Conservation (phyloP, 495 filamentous ascomycete genomes). For the Penicillium parvum region DNA sequence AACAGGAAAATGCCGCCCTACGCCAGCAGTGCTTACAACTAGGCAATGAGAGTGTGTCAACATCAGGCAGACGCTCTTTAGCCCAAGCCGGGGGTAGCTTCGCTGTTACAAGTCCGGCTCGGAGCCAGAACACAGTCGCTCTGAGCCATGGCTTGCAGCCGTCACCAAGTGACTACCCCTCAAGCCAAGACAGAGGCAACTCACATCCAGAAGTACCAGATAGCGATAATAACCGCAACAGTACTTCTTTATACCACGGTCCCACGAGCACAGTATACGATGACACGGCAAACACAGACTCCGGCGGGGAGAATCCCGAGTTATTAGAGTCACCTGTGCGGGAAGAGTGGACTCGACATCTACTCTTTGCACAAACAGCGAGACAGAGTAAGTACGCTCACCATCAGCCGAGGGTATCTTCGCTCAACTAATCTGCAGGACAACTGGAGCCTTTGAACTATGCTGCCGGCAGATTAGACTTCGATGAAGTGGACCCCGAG, state of each 20-base stretch:
- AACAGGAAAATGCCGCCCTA: conserved; percentile 25
- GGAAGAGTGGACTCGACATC: conserved; percentile 18
- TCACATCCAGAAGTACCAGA: conserved; percentile 24
- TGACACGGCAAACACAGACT: conserved; percentile 15
- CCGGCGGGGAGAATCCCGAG: conserved; percentile 6
- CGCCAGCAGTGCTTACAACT: conserved; percentile 12
- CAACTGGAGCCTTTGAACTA: conserved; percentile 31
- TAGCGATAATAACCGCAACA: conserved; percentile 10
- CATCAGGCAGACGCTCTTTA: conserved; percentile 1
- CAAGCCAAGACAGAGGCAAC: conserved; percentile 5
- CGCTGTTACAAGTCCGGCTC: conserved; percentile 5
- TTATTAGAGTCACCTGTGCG: conserved; percentile 1
- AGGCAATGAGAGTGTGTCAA: neutral
- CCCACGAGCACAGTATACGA: conserved; percentile 31
- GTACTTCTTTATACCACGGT: conserved; percentile 26
- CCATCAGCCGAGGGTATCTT: neutral
- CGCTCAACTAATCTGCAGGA: conserved; percentile 9
- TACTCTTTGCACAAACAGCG: conserved; percentile 27
- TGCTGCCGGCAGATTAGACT: conserved; percentile 28
- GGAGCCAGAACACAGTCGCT: conserved; percentile 1
- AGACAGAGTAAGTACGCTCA: conserved; percentile 19
- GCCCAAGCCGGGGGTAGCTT: conserved; percentile 5
- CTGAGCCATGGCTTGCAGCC: conserved; percentile 1
- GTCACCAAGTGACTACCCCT: conserved; percentile 10
- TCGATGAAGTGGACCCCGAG: conserved; percentile 37